Percentiles rank a stretch among this genome's conserved stretches.
These are phyloP conservation scores for Litchi chinensis DNA, from an alignment of 345 rosid species.

Conservation along the genomic window DNA sequence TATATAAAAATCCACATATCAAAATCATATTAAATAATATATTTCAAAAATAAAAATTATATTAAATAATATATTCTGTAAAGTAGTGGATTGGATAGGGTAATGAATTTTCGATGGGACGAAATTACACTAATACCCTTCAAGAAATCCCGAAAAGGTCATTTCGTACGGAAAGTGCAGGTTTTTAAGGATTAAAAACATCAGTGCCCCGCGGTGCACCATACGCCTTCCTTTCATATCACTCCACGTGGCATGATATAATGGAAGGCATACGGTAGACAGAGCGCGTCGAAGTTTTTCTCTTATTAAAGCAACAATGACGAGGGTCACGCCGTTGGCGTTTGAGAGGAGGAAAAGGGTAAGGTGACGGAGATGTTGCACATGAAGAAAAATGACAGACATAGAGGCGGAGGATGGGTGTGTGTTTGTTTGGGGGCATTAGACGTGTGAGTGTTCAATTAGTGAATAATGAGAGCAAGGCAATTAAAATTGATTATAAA, in stretches of 20 bases:
- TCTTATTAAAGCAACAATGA: not conserved
- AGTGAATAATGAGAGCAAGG: too few relatives aligned
- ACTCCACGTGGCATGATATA: not conserved
- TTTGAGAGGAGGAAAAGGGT: not conserved
- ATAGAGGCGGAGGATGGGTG: not conserved
- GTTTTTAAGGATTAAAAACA: too few relatives aligned
- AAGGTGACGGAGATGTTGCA: not conserved
- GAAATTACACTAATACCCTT: conserved; percentile 17
- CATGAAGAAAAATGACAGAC: not conserved
- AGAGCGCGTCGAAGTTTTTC: not conserved
- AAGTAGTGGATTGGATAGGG: conserved; percentile 20
- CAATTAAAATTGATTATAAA: too few relatives aligned
- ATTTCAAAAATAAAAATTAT: too few relatives aligned
- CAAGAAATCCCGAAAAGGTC: conserved; percentile 1
- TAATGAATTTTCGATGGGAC: not conserved
- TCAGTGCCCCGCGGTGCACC: not conserved
- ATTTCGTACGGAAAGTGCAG: not conserved
- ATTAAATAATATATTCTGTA: too few relatives aligned
- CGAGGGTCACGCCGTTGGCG: not conserved
- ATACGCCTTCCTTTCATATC: not conserved
- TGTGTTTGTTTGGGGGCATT: not conserved
- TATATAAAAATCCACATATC: not conserved
- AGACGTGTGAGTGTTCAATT: not conserved
- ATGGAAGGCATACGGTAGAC: not conserved
- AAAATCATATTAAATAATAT: too few relatives aligned